These are phyloP conservation scores for Parathielavia appendiculata DNA, from an alignment of 495 filamentous ascomycete species.

Conservation along the genomic window DNA sequence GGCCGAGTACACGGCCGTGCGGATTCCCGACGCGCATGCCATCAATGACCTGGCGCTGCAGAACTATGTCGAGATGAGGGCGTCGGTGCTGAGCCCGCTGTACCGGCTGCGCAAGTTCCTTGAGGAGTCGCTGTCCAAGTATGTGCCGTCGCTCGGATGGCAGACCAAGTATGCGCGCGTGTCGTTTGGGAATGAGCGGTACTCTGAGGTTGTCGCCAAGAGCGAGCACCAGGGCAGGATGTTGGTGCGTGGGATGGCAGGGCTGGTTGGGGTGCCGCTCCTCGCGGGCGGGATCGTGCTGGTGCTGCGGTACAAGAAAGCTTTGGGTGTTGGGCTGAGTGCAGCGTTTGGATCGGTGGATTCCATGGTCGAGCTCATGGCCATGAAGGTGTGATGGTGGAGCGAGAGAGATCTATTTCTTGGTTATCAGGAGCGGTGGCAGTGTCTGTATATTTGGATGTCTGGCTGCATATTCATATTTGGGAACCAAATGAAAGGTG, in stretches of 20 bases:
- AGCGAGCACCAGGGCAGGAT: conserved; percentile 64
- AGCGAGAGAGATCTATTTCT: not conserved
- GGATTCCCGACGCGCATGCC: conserved; percentile 71
- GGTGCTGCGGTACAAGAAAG: conserved; percentile 18
- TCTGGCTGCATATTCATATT: too few species aligned
- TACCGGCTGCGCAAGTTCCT: conserved; percentile 77
- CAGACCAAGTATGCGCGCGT: conserved; percentile 89
- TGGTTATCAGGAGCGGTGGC: not conserved
- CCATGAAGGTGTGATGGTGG: conserved; percentile 9
- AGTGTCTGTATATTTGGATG: not conserved
- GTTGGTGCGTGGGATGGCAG: conserved; percentile 35
- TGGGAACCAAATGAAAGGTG: too few species aligned
- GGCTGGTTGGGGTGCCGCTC: conserved; percentile 30
- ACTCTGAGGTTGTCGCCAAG: conserved; percentile 70
- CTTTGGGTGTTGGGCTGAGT: conserved; percentile 17
- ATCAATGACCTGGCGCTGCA: conserved; percentile 89
- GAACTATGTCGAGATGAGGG: conserved; percentile 92
- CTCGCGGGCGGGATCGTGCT: conserved; percentile 19
- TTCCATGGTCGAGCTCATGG: conserved; percentile 20
- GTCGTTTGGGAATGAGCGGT: conserved; percentile 87
- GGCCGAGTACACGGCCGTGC: conserved; percentile 63
- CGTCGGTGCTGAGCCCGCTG: conserved; percentile 64
- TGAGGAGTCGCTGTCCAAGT: conserved; percentile 77
- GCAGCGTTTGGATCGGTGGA: conserved; percentile 18
- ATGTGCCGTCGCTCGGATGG: conserved; percentile 72